Percentiles rank a stretch among this genome's conserved stretches.
Conservation (phyloP, 192 early-diverging fungal genomes). For the Cetraspora pellucida region DNA sequence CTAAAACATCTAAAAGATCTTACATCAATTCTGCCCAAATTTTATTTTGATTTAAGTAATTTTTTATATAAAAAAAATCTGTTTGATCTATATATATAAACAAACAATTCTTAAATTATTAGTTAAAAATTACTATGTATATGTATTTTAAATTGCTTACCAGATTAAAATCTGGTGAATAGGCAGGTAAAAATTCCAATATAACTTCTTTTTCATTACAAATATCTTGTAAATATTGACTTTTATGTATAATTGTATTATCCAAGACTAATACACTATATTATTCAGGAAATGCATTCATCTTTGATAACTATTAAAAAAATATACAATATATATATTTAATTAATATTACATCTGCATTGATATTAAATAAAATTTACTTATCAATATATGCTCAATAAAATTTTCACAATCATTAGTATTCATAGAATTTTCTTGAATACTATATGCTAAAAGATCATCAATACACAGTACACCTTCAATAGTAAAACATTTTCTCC, state of each 20-base stretch:
- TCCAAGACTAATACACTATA: background rate
- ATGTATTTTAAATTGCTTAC: background rate
- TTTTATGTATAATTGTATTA: background rate
- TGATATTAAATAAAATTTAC: too few relatives aligned
- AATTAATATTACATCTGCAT: too few relatives aligned
- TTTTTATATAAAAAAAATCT: slow-evolving; percentile 2
- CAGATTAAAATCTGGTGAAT: background rate
- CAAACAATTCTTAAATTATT: background rate
- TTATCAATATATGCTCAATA: too few relatives aligned
- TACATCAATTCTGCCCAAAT: background rate
- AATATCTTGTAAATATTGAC: background rate
- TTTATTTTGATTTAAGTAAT: background rate
- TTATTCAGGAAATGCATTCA: background rate
- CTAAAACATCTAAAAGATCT: background rate
- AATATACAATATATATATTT: background rate
- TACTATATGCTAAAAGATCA: too few relatives aligned
- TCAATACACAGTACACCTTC: too few relatives aligned
- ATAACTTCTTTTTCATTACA: background rate
- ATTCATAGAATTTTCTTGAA: too few relatives aligned
- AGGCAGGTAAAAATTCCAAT: background rate
- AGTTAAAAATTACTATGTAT: background rate
- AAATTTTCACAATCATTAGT: too few relatives aligned
- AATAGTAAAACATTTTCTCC: too few relatives aligned
- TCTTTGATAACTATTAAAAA: slow-evolving; percentile 6
- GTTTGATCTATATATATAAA: background rate